Evolutionary conservation across 345 rosid species (phyloP), one percentile per base, ranked within the genome.

Genomic region (Pugionium dolabratum): DNA sequence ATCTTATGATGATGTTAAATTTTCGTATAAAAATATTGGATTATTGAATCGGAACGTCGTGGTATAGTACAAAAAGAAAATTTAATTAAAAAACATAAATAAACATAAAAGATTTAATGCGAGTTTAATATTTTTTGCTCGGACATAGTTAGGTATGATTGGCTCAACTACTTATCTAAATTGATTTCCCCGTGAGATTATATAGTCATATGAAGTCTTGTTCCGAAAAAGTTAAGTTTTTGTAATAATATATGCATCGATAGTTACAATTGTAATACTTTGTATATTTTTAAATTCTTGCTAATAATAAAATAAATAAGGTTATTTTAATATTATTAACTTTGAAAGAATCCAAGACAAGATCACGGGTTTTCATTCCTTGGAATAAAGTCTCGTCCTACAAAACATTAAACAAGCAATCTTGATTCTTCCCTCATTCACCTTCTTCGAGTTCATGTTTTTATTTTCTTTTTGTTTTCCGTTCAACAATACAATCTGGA

Each of bases 281-380:
- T 28, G 33, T 31, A 25, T 43, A 1, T 11, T 7, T 8, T 2
- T 7, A 11, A 50, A 28, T 25, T 18, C 3, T 54, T 4, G 18
- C 18, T 18, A 18, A 35, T 44, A 27, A 42, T 6, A 58, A 46
- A 11, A 56, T 56, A 35, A 4, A 34, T 10, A 26, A 54, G 3
- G 4, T 18, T 34, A 56, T 45, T 37, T 39, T 9, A 30, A 46
- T 46, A 46, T 39, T 37, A 57, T 48, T 41, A 6, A 43, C 5
- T 42, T 57, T 64, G 66, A 50, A 57, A 64, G 48, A 34, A 42
- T 64, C 66, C 42, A 65, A 64, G 60, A 64, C 41, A 58, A 35
- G 66, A 7, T 58, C 76, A 64, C 76, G 66, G 54, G 71, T 58
- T 72, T 65, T 65, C 66, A 65, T 72, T 72, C 71, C 49, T 34